Percentiles rank a stretch among this genome's conserved stretches.
Evolutionary conservation across 805 yeast species (phyloP).

Genomic region (Komagataella pastoris): DNA sequence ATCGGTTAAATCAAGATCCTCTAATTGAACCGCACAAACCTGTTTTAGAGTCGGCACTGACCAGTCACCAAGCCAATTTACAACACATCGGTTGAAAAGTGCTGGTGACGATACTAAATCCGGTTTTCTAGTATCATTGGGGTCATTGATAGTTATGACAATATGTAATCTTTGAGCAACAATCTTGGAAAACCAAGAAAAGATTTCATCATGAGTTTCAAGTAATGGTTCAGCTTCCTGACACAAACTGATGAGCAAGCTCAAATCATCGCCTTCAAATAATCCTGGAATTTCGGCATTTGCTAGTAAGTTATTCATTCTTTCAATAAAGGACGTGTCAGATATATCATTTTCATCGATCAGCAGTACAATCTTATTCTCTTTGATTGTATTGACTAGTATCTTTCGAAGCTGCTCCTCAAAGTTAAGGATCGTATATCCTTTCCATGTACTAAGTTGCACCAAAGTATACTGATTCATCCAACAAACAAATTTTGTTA

Average conservation of each 20-base stretch:
- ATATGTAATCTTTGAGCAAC: constrained; percentile 69
- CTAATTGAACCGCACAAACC: constrained; percentile 22
- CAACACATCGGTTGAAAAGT: constrained; percentile 74
- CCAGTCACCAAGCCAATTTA: constrained; percentile 89
- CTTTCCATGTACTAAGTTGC: constrained; percentile 42
- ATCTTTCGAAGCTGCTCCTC: constrained; percentile 47
- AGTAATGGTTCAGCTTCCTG: constrained; percentile 41
- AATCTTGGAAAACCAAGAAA: constrained; percentile 60
- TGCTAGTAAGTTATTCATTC: constrained; percentile 89
- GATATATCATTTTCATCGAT: constrained; percentile 71
- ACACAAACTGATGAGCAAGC: constrained; percentile 37
- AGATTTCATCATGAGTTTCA: constrained; percentile 57
- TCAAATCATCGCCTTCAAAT: constrained; percentile 62
- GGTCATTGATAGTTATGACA: constrained; percentile 59
- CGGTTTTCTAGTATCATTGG: constrained; percentile 19
- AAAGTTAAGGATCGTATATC: constrained; percentile 49
- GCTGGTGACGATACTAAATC: constrained; percentile 73
- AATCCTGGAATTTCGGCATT: constrained; percentile 89
- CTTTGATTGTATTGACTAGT: constrained; percentile 36
- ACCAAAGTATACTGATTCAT: constrained; percentile 58
- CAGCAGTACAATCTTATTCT: constrained; percentile 55
- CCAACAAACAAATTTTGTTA: constrained; percentile 83
- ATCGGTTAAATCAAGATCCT: constrained; percentile 5
- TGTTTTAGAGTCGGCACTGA: constrained; percentile 30
- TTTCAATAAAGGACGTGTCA: constrained; percentile 70